These are phyloP conservation scores for Leccinum pachyderme DNA, from an alignment of 1,284 basidiomycete genomes.

Conservation along the genomic window DNA sequence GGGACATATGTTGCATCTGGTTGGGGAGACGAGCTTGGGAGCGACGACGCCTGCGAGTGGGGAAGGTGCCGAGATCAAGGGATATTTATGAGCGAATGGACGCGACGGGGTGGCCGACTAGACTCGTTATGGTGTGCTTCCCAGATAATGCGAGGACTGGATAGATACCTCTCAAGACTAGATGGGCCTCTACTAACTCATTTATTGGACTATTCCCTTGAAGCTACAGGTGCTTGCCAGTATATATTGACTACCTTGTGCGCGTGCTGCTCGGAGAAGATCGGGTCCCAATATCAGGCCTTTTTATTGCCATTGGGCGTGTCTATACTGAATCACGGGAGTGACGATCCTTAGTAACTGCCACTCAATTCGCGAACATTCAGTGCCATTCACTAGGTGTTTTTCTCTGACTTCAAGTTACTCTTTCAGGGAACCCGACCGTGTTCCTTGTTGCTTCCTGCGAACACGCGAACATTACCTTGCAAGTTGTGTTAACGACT, in stretches of 20 bases:
- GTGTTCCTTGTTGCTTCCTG: not conserved
- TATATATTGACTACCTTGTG: not conserved
- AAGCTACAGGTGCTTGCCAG: not conserved
- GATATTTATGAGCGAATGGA: constrained; percentile 19
- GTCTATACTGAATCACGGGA: too few species aligned
- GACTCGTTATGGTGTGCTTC: not conserved
- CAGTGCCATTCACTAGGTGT: not conserved
- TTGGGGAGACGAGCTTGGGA: constrained; percentile 27
- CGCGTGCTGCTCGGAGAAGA: too few species aligned
- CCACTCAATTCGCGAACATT: not conserved
- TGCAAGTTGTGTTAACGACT: not conserved
- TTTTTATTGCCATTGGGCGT: too few species aligned
- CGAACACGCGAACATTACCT: not conserved
- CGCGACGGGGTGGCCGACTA: not conserved
- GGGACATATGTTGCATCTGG: constrained; percentile 61
- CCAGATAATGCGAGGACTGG: not conserved
- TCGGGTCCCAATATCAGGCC: too few species aligned
- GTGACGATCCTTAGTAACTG: too few species aligned
- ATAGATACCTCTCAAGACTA: not conserved
- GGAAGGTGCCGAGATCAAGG: constrained; percentile 12
- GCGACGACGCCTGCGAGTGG: not conserved
- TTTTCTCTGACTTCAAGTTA: not conserved
- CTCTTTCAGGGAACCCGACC: not conserved
- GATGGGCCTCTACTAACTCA: not conserved
- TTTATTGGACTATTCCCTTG: not conserved